phyloP scores from a whole-genome alignment of 2,329 filamentous ascomycete species.

The Aspergillus fumigatus region DNA sequence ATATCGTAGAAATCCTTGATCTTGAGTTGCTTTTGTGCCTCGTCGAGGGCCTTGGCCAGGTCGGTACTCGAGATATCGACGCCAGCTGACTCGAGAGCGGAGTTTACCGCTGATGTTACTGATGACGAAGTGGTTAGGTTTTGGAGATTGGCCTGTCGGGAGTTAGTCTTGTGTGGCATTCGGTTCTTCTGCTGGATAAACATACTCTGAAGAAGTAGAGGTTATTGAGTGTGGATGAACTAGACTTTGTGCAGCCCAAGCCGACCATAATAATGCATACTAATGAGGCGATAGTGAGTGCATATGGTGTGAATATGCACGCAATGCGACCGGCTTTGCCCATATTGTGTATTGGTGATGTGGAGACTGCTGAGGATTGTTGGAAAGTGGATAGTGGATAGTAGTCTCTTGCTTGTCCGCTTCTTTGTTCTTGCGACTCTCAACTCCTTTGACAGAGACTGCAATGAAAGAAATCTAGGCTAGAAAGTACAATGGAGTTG shows the following conservation, averaged over 20 bases:
- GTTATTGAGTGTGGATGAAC: conserved; percentile 42
- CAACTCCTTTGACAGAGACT: not conserved
- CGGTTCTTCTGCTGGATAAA: conserved; percentile 3
- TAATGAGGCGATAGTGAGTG: conserved; percentile 71
- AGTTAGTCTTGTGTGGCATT: conserved; percentile 4
- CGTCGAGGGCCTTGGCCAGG: conserved; percentile 33
- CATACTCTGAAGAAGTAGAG: conserved; percentile 54
- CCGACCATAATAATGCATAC: conserved; percentile 60
- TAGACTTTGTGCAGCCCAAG: conserved; percentile 52
- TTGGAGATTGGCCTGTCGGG: conserved; percentile 51
- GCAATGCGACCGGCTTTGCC: conserved; percentile 71
- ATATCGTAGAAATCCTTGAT: conserved; percentile 76
- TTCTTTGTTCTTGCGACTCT: not conserved
- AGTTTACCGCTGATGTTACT: conserved; percentile 23
- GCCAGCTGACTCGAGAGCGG: conserved; percentile 31
- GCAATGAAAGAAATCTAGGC: not conserved
- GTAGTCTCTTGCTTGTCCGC: not conserved
- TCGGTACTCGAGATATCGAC: conserved; percentile 35
- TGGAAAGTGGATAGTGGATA: not conserved
- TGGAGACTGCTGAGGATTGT: not conserved
- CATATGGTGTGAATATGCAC: conserved; percentile 84
- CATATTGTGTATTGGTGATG: conserved; percentile 43
- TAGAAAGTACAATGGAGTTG: not conserved
- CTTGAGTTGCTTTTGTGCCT: conserved; percentile 45
- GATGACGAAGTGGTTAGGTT: conserved; percentile 53